Conservation (phyloP, 2,329 filamentous ascomycete species). For the Penicillium janthinellum region DNA sequence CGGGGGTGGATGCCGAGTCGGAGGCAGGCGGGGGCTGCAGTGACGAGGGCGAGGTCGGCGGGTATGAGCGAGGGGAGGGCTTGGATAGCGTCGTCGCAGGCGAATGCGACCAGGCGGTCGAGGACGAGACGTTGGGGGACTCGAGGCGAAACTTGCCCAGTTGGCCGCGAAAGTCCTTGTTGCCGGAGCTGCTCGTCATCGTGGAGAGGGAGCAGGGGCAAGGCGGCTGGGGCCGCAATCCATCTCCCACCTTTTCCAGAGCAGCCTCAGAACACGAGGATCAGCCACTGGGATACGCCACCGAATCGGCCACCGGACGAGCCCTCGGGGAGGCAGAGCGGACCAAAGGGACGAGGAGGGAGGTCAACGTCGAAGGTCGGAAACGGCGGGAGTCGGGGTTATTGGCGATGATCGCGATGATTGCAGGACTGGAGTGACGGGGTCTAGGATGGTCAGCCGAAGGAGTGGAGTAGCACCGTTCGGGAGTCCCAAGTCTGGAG, state of each 20-base stretch:
- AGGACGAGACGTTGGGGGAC: slow-evolving; percentile 15
- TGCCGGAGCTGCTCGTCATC: slow-evolving; percentile 26
- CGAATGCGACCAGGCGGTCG: slow-evolving; percentile 17
- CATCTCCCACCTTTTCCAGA: slow-evolving; percentile 26
- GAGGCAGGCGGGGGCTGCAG: slow-evolving; percentile 7
- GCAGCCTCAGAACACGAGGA: background rate
- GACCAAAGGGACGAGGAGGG: background rate
- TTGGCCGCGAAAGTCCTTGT: slow-evolving; percentile 38
- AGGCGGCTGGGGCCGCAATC: slow-evolving; percentile 35
- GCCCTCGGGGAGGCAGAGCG: background rate
- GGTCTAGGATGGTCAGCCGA: too few relatives aligned
- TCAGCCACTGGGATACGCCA: background rate
- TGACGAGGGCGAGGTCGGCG: background rate
- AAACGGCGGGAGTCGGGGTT: too few relatives aligned
- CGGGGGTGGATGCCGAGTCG: slow-evolving; percentile 4
- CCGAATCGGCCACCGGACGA: background rate
- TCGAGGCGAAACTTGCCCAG: slow-evolving; percentile 38
- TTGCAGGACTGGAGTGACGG: background rate
- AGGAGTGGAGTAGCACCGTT: background rate
- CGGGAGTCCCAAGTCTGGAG: background rate
- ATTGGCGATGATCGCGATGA: background rate
- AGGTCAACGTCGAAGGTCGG: background rate
- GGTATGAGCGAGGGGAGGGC: background rate
- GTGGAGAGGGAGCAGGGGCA: slow-evolving; percentile 3
- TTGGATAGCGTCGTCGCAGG: background rate